phyloP scores from a whole-genome alignment of 1,284 basidiomycete species.

The Puccinia hordei region DNA sequence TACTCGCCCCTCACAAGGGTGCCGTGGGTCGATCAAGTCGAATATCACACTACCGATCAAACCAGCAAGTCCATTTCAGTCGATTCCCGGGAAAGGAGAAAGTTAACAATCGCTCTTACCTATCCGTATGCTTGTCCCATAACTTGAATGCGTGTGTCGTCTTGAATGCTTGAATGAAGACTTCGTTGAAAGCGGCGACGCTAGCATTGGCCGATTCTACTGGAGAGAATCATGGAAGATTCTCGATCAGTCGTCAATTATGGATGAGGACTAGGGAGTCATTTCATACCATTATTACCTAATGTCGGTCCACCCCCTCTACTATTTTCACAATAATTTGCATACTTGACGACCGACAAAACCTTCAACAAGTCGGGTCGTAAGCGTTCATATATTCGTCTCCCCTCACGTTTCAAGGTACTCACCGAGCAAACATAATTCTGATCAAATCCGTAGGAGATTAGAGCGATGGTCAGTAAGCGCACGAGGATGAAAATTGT shows the following conservation, averaged over 20 bases:
- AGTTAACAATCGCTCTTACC: background rate
- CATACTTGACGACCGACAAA: conserved; percentile 79
- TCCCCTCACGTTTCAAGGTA: background rate
- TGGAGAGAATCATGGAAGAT: background rate
- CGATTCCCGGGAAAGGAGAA: background rate
- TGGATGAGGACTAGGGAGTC: background rate
- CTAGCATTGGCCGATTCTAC: conserved; percentile 58
- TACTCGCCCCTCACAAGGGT: conserved; percentile 50
- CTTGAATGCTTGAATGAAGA: conserved; percentile 81
- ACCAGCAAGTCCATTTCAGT: background rate
- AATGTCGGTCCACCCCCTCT: conserved; percentile 65
- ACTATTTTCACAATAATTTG: conserved; percentile 68
- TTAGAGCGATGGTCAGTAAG: conserved; percentile 29
- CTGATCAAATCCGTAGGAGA: conserved; percentile 57
- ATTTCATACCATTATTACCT: conserved; percentile 55
- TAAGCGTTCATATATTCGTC: background rate
- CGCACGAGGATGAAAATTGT: background rate
- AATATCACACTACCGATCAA: conserved; percentile 43
- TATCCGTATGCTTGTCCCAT: conserved; percentile 82
- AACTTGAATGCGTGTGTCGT: conserved; percentile 78
- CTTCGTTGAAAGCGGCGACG: conserved; percentile 70
- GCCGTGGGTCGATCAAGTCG: conserved; percentile 49
- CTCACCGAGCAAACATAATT: conserved; percentile 74
- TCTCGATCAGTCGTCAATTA: background rate
- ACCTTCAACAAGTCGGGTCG: conserved; percentile 55